Conservation (phyloP, 2,329 filamentous ascomycete species). For the Juglanconis oblonga region DNA sequence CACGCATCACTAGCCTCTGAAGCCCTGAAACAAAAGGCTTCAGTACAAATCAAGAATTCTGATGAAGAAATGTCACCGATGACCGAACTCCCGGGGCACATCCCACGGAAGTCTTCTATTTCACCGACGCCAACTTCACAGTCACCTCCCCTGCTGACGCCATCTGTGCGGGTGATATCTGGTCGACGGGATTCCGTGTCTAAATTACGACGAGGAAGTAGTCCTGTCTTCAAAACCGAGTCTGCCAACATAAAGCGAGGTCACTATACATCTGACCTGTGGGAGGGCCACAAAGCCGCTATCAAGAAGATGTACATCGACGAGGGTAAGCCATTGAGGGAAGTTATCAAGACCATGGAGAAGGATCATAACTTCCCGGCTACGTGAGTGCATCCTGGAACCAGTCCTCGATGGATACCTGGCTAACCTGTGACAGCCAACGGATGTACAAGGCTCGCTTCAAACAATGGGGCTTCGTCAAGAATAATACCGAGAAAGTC, state of each 20-base stretch:
- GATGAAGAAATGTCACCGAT: not conserved
- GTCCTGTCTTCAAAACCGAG: constrained; percentile 10
- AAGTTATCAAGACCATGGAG: constrained; percentile 13
- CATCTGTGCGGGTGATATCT: not conserved
- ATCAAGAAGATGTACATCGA: constrained; percentile 15
- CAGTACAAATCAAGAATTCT: constrained; percentile 3
- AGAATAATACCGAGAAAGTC: constrained; percentile 53
- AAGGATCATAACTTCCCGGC: constrained; percentile 11
- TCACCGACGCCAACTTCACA: not conserved
- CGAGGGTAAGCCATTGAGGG: constrained; percentile 8
- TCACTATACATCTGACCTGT: constrained; percentile 11
- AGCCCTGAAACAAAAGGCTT: not conserved
- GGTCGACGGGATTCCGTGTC: not conserved
- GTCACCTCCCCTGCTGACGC: not conserved
- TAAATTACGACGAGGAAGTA: not conserved
- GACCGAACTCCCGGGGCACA: not conserved
- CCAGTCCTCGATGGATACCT: not conserved
- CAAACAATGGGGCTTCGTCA: constrained; percentile 53
- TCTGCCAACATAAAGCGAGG: constrained; percentile 11
- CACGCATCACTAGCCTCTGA: not conserved
- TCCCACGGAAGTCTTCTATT: not conserved
- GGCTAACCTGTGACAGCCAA: constrained; percentile 31
- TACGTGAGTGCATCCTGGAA: not conserved
- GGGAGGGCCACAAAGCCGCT: constrained; percentile 7
- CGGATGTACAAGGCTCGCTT: constrained; percentile 57